Evolutionary conservation across 1,139 yeast species (phyloP), one percentile per base, ranked within the genome.

Genomic region (Citeromyces siamensis): DNA sequence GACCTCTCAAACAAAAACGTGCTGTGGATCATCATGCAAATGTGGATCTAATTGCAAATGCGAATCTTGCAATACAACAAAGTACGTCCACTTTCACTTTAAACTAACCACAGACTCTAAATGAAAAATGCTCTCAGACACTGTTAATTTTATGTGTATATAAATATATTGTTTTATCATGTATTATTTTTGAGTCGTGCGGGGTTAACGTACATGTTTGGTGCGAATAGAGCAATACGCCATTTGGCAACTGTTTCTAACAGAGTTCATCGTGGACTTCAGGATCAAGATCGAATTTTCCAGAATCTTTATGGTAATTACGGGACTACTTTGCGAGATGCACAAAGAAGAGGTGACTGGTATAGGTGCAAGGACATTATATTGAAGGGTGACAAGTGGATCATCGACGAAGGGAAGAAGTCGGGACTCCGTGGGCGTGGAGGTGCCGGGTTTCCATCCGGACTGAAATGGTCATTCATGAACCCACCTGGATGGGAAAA

Each of bases 401-500:
- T 82, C 55, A 82, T 82, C 51, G 83, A 78, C 51, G 93, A 83
- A 59, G 75, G 81, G 66, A 83, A 83, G 58, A 72, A 75, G 52
- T 77, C 88, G 7, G 94, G 94, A 14, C 67, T 83, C 46, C 75
- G 94, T 59, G 94, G 94, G 40, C 76, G 94, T 62, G 94, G 94
- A 42, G 94, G 94, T 51, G 94, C 94, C 34, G 94, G 94, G 18
- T 83, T 83, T 67, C 94, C 94, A 37, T 75, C 86, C 19, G 94
- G 94, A 35, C 69, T 83, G 52, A 83, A 83, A 60, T 83, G 93
- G 93, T 80, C 93, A 14, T 83, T 83, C 54, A 83, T 83, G 94
- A 83, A 83, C 61, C 94, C 94, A 37, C 94, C 94, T 37, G 90
- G 90, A 42, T 83, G 94, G 94, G 93, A 83, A 47, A 83, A 82